Evolutionary conservation across 2,329 filamentous ascomycete species (phyloP).

Genomic region (Cladophialophora bantiana): DNA sequence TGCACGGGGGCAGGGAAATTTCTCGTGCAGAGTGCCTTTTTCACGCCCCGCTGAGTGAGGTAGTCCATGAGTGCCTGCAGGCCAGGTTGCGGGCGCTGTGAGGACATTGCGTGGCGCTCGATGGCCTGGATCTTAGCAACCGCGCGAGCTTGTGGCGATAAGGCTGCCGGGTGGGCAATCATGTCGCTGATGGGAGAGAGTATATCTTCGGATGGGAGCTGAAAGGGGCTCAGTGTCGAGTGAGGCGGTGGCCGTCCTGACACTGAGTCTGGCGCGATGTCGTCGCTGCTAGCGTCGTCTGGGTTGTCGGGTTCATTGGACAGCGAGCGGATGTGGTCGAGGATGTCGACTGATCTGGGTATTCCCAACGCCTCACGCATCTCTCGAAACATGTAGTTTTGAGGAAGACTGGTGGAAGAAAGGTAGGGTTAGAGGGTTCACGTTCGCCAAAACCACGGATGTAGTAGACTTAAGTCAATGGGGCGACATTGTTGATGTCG

Average conservation of each 20-base stretch:
- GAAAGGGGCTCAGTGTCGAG: slow-evolving; percentile 19
- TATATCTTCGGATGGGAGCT: slow-evolving; percentile 23
- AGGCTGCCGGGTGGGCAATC: slow-evolving; percentile 36
- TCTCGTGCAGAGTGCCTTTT: slow-evolving; percentile 88
- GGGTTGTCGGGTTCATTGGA: slow-evolving; percentile 56
- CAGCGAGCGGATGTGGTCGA: slow-evolving; percentile 82
- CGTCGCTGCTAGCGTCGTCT: slow-evolving; percentile 55
- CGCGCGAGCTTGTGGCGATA: slow-evolving; percentile 54
- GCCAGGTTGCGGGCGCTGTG: slow-evolving; percentile 82
- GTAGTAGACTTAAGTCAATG: neutral
- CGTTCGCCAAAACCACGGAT: neutral
- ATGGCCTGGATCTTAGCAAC: slow-evolving; percentile 78
- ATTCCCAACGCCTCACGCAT: slow-evolving; percentile 82
- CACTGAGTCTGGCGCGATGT: neutral
- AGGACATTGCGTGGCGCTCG: slow-evolving; percentile 79
- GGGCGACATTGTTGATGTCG: neutral
- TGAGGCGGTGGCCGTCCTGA: neutral
- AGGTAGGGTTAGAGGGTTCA: slow-evolving; percentile 4
- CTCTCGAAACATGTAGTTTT: slow-evolving; percentile 92
- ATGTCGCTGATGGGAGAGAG: slow-evolving; percentile 23
- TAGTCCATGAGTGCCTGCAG: slow-evolving; percentile 81
- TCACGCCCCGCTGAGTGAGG: slow-evolving; percentile 67
- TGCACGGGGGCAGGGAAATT: slow-evolving; percentile 75
- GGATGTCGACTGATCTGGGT: slow-evolving; percentile 76
- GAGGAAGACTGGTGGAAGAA: slow-evolving; percentile 69